These are phyloP conservation scores for Diaporthe sp. DNA, from an alignment of 2,329 filamentous ascomycete genomes.

Conservation along the genomic window DNA sequence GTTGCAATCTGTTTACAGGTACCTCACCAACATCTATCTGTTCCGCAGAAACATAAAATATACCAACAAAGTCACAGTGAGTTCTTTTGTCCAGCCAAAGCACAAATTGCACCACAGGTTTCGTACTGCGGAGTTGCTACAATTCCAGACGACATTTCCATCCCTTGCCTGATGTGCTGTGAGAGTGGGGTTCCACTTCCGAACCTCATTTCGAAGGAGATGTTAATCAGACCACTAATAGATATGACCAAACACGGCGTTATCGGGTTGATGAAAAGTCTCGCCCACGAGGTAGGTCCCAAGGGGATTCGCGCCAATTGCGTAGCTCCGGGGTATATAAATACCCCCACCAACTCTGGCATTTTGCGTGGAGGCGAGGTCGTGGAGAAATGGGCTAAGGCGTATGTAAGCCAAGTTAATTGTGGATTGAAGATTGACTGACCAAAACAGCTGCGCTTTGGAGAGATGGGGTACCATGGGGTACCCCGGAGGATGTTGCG, in stretches of 20 bases:
- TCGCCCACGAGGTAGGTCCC: conserved; percentile 56
- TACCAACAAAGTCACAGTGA: conserved; percentile 41
- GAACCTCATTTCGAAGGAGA: too few species aligned
- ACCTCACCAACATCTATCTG: background rate
- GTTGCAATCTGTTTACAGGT: conserved; percentile 21
- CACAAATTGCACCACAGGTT: background rate
- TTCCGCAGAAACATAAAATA: conserved; percentile 36
- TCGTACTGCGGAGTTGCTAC: background rate
- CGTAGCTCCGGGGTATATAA: conserved; percentile 47
- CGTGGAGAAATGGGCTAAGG: background rate
- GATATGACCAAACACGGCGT: conserved; percentile 56
- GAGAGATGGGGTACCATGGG: conserved; percentile 46
- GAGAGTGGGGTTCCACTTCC: fast-evolving
- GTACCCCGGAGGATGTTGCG: conserved; percentile 47
- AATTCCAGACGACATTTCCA: too few species aligned
- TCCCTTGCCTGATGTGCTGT: background rate
- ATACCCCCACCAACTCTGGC: conserved; percentile 53
- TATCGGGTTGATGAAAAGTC: conserved; percentile 58
- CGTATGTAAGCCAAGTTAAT: conserved; percentile 46
- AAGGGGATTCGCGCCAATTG: conserved; percentile 54
- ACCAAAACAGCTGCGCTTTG: conserved; percentile 37
- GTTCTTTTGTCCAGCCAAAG: too few species aligned
- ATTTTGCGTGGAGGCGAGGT: conserved; percentile 60
- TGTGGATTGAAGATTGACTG: conserved; percentile 43
- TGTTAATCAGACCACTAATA: fast-evolving